phyloP scores from a whole-genome alignment of 1,284 basidiomycete genomes.

The Grifola frondosa region DNA sequence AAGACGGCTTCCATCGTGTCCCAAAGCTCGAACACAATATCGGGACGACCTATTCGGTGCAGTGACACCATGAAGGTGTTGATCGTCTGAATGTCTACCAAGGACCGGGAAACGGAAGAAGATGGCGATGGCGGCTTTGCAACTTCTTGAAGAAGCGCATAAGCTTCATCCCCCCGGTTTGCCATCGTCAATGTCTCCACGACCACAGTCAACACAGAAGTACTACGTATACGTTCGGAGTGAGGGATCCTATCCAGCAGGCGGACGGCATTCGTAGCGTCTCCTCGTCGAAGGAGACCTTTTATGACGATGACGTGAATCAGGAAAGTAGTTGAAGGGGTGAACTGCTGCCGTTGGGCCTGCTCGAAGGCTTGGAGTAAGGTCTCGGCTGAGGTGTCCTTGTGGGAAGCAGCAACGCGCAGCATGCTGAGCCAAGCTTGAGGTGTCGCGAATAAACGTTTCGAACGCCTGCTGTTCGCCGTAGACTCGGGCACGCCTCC shows the following conservation, averaged over 20 bases:
- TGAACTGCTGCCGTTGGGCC: conserved; percentile 7
- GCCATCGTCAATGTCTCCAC: conserved; percentile 48
- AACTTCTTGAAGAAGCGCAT: conserved; percentile 44
- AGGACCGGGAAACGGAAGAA: not conserved
- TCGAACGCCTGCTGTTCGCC: too few relatives aligned
- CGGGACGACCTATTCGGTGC: conserved; percentile 51
- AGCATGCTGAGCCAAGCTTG: conserved; percentile 19
- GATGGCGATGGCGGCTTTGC: too few relatives aligned
- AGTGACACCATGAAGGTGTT: conserved; percentile 56
- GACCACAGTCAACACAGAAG: conserved; percentile 48
- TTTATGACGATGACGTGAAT: conserved; percentile 52
- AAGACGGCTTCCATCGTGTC: conserved; percentile 56
- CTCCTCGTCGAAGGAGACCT: conserved; percentile 45
- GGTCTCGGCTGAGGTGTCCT: conserved; percentile 25
- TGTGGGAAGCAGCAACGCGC: conserved; percentile 33
- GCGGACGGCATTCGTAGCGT: conserved; percentile 37
- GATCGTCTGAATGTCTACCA: conserved; percentile 37
- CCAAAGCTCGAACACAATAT: conserved; percentile 63
- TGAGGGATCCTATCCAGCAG: conserved; percentile 46
- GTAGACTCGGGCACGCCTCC: too few relatives aligned
- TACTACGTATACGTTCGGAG: conserved; percentile 36
- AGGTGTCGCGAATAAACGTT: not conserved
- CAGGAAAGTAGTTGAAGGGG: conserved; percentile 34
- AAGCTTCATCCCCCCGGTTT: conserved; percentile 46
- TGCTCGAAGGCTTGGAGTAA: conserved; percentile 43